Evolutionary conservation across 129 eudicot species (phyloP), one percentile per base, ranked within the genome.

Genomic region (Lactuca saligna): DNA sequence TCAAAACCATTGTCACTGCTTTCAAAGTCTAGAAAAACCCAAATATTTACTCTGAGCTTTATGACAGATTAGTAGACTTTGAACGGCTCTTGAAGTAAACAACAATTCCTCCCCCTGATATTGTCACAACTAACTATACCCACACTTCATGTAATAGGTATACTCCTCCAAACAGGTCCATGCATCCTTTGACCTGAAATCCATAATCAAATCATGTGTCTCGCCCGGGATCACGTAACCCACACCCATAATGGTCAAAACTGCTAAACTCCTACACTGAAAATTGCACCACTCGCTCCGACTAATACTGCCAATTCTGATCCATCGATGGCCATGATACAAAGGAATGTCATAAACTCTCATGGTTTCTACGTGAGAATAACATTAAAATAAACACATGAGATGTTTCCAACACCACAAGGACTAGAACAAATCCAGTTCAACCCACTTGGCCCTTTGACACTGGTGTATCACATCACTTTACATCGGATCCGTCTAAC

Each of bases 391-490:
- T 4, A 8, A 17, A 20, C 60, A 55, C 60, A 55, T 35, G 60
- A 2, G 44, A 33, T 0, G 17, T 25, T 2, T 31, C 4, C 39
- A 46, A 64, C 6, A 33, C 39, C 49, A 48, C 63, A 31, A 48
- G 29, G 41, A 37, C 46, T 1, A 16, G 61, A 6, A 32, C 25
- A 10, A 33, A 17, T 8, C 15, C 1, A 8, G 29, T 25, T 25
- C 29, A 25, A 25, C 29, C 29, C 29, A 25, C 29, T 25, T 25
- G 2, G 29, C 2, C 57, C 8, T 55, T 70, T 50, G 75, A 72
- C 69, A 60, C 62, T 6, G 77, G 77, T 0, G 69, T 63, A 16
- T 72, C 77, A 8, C 62, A 72, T 7, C 69, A 61, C 49, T 4
- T 72, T 11, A 61, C 77, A 60, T 46, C 69, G 8, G 55, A 25